Conservation (phyloP, 2,329 filamentous ascomycete genomes). For the Penicillium sp. region DNA sequence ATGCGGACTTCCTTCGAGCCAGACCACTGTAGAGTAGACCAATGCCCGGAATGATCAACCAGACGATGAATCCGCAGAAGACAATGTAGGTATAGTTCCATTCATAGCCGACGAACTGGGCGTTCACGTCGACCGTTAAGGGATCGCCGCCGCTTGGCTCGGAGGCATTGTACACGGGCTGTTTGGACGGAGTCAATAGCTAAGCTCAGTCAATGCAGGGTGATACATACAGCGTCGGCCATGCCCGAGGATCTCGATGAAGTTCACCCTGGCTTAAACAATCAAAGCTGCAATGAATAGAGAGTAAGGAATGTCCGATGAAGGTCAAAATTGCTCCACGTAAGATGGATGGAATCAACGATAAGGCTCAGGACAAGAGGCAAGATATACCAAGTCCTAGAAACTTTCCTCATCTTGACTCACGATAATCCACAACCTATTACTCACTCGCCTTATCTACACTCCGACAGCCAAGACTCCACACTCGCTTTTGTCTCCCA, state of each 20-base stretch:
- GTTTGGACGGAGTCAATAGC: neutral
- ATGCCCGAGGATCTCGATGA: neutral
- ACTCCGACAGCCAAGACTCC: neutral
- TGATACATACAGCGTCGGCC: conserved; percentile 12
- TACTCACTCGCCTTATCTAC: conserved; percentile 2
- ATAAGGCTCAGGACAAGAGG: neutral
- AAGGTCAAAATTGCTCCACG: neutral
- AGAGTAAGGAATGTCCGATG: neutral
- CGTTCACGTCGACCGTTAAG: conserved; percentile 57
- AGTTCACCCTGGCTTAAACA: neutral
- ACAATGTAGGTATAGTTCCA: conserved; percentile 62
- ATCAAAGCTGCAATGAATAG: neutral
- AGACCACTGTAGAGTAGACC: conserved; percentile 67
- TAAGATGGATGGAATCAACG: neutral
- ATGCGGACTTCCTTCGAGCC: conserved; percentile 62
- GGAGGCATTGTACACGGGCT: conserved; percentile 39
- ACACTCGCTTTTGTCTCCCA: neutral
- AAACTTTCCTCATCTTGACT: neutral
- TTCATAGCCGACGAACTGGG: conserved; percentile 61
- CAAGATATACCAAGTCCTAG: neutral
- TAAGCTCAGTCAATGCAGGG: neutral
- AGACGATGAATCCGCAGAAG: conserved; percentile 63
- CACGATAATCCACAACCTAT: neutral
- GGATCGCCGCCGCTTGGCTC: conserved; percentile 58
- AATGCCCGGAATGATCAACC: conserved; percentile 68